Evolutionary conservation across 1,284 basidiomycete genomes (phyloP), one percentile per base, ranked within the genome.

Genomic region (Trichosporon ovoides): DNA sequence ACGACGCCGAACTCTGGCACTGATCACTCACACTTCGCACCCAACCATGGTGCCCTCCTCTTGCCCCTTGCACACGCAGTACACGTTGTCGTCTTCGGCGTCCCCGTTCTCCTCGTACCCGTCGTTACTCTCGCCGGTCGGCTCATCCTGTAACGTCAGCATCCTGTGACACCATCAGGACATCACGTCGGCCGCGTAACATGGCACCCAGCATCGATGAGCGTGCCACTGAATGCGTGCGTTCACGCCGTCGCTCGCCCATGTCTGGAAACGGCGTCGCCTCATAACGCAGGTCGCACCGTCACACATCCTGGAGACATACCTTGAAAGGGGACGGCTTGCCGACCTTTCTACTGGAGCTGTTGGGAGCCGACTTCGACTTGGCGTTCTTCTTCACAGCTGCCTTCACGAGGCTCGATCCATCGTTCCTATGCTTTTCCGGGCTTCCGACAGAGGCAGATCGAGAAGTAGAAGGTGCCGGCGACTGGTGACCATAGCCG

Each of bases 351-450:
- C 43, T 48, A 22, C 9, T 48, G 7, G 24, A 35, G 36, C 48
- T 59, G 58, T 52, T 33, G 5, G 50, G 51, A 1, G 35, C 35
- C 36, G 36, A 37, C 51, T 52, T 52, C 14, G 51, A 16, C 9
- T 53, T 34, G 19, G 66, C 87, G 87, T 51, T 87, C 84, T 97
- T 98, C 71, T 90, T 80, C 73, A 98, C 95, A 16, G 28, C 43
- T 9, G 43, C n/a, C 74, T 93, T 97, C 77, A 19, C 52, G 7
- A 33, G 28, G 14, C 20, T 31, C 6, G 22, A 22, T 12, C 52
- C 22, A 7, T 52, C 35, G 22, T 22, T n/a, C 14, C 31, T 28
- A 5, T 35, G 51, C 51, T 52, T 19, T 16, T 48, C 51, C 10
- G 35, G 51, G 22, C 35, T 52, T 9, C 35, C 35, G 20, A 36